A percentile compares a stretch with the other conserved stretches of the same genome.
Conservation (phyloP, 192 early-diverging fungal species). For the Chytriomyces sp. region DNA sequence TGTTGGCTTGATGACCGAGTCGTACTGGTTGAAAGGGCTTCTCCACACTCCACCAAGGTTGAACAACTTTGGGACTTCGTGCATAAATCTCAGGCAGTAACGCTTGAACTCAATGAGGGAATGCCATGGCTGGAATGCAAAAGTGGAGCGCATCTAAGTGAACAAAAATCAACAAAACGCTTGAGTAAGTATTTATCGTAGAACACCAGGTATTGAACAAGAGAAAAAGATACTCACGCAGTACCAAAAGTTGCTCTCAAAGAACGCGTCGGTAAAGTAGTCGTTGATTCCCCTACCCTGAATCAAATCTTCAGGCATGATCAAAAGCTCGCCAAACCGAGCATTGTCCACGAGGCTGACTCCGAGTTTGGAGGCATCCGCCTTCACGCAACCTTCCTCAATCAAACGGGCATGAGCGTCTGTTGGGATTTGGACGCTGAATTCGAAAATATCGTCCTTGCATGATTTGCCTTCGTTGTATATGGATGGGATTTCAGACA, state of each 20-base stretch:
- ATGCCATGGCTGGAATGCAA: slow-evolving; percentile 50
- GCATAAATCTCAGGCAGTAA: slow-evolving; percentile 41
- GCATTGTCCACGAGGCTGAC: slow-evolving; percentile 32
- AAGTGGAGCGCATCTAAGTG: slow-evolving; percentile 35
- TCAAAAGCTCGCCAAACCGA: slow-evolving; percentile 23
- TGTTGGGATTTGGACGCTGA: slow-evolving; percentile 30
- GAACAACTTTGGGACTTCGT: slow-evolving; percentile 43
- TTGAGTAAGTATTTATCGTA: slow-evolving; percentile 2
- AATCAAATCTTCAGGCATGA: slow-evolving; percentile 35
- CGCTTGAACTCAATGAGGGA: slow-evolving; percentile 45
- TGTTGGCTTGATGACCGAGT: slow-evolving; percentile 38
- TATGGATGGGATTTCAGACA: slow-evolving; percentile 39
- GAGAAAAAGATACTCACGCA: slow-evolving; percentile 2
- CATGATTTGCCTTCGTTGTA: slow-evolving; percentile 33
- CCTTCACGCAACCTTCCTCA: slow-evolving; percentile 27
- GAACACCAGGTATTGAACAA: not conserved
- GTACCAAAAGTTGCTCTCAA: slow-evolving; percentile 45
- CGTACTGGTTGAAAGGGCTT: slow-evolving; percentile 45
- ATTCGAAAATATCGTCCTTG: slow-evolving; percentile 43
- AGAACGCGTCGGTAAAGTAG: slow-evolving; percentile 42
- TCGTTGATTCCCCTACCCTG: slow-evolving; percentile 40
- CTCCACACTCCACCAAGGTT: slow-evolving; percentile 41
- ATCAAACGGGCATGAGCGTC: slow-evolving; percentile 37
- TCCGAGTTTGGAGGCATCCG: slow-evolving; percentile 35
- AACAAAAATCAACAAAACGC: not conserved